Conservation (phyloP, 257 asterid species). For the Solanum sejunctum region DNA sequence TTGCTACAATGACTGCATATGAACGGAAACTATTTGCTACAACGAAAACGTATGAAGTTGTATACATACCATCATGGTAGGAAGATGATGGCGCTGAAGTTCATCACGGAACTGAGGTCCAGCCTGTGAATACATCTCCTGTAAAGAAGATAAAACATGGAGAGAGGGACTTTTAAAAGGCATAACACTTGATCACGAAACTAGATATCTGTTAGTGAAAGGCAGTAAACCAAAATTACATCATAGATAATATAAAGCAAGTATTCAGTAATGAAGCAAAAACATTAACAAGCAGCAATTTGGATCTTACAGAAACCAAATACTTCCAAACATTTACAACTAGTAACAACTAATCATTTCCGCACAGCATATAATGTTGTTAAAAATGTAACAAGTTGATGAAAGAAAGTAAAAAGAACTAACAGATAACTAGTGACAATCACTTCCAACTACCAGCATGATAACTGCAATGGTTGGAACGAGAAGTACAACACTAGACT, state of each 20-base stretch:
- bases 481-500: background rate
- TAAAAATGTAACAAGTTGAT: background rate
- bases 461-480: background rate
- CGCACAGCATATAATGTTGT: background rate
- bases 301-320: background rate
- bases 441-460: background rate
- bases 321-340: background rate
- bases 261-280: background rate
- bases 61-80: conserved; percentile 55
- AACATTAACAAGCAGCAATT: background rate
- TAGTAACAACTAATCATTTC: background rate
- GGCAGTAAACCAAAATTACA: background rate
- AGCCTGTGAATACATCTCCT: conserved; percentile 91
- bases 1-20: background rate
- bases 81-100: conserved; percentile 76
- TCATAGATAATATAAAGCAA: background rate
- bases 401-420: background rate
- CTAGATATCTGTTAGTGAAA: background rate
- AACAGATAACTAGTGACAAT: background rate
- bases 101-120: conserved; percentile 95
- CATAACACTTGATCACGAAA: background rate
- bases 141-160: conserved; percentile 2
- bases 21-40: background rate
- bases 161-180: background rate
- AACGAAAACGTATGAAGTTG: background rate